phyloP scores from a whole-genome alignment of 306 rosid species.

The Malus sylvestris region DNA sequence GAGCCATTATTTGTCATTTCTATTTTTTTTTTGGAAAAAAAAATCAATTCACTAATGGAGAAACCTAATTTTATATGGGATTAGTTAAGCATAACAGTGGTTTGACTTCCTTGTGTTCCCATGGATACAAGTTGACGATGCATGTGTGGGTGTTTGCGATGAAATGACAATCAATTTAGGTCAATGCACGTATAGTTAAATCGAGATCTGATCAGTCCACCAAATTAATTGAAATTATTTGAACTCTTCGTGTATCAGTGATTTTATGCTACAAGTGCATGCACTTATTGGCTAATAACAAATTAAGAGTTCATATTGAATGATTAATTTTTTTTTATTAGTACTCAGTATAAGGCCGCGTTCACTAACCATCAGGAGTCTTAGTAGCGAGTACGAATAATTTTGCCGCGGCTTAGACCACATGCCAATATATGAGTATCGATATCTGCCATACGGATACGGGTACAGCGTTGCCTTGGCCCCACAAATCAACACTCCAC shows the following conservation, averaged over 20 bases:
- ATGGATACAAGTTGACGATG: neutral
- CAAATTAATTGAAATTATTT: neutral
- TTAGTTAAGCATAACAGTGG: conserved; percentile 1
- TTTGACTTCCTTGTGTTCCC: conserved; percentile 14
- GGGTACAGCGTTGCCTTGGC: neutral
- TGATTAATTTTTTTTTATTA: neutral
- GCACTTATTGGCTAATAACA: neutral
- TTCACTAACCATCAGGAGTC: neutral
- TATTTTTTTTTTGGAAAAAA: neutral
- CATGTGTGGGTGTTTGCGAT: neutral
- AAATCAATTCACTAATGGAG: neutral
- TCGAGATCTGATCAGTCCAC: neutral
- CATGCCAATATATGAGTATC: neutral
- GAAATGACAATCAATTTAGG: neutral
- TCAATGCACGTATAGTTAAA: neutral
- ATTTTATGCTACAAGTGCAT: neutral
- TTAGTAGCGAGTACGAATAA: neutral
- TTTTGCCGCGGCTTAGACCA: conserved; percentile 2
- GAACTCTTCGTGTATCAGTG: neutral
- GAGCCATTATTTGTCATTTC: no score
- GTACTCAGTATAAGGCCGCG: neutral
- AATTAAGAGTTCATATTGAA: neutral
- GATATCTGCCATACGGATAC: neutral
- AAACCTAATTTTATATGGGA: neutral
- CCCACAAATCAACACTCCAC: neutral